These are phyloP conservation scores for Boletus sp. DNA, from an alignment of 768 basidiomycete genomes.

Conservation along the genomic window DNA sequence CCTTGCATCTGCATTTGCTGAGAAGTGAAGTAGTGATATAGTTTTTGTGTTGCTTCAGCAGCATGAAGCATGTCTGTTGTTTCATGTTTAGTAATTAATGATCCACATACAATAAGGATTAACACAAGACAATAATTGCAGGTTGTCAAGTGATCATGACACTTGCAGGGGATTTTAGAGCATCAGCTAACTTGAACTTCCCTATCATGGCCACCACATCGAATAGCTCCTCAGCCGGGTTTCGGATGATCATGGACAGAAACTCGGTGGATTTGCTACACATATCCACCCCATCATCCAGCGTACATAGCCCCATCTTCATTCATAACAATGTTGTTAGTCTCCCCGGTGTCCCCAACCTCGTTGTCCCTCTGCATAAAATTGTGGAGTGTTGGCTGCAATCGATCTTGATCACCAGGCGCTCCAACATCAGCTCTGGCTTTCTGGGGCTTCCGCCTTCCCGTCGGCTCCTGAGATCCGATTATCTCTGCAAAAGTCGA, in stretches of 20 bases:
- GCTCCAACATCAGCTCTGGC: slow-evolving; percentile 16
- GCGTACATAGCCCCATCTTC: slow-evolving; percentile 61
- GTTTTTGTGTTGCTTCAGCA: neutral
- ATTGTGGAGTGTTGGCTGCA: slow-evolving; percentile 44
- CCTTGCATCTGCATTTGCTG: slow-evolving; percentile 56
- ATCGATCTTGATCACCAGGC: slow-evolving; percentile 19
- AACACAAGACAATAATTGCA: neutral
- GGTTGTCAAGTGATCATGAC: neutral
- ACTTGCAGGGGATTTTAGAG: neutral
- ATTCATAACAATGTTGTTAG: slow-evolving; percentile 45
- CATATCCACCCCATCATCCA: slow-evolving; percentile 18
- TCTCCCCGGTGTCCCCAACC: slow-evolving; percentile 21
- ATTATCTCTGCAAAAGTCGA: slow-evolving; percentile 48
- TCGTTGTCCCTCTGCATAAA: slow-evolving; percentile 39
- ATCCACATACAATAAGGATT: neutral
- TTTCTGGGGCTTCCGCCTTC: slow-evolving; percentile 42
- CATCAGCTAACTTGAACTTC: neutral
- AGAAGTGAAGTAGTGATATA: slow-evolving; percentile 11
- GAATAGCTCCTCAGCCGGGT: neutral
- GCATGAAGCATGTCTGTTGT: neutral
- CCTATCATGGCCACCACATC: neutral
- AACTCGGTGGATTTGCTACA: neutral
- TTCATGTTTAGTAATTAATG: neutral
- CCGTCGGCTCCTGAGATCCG: slow-evolving; percentile 47
- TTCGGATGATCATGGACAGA: neutral